Conservation (phyloP, 1,284 basidiomycete species). For the Flammula alnicola region DNA sequence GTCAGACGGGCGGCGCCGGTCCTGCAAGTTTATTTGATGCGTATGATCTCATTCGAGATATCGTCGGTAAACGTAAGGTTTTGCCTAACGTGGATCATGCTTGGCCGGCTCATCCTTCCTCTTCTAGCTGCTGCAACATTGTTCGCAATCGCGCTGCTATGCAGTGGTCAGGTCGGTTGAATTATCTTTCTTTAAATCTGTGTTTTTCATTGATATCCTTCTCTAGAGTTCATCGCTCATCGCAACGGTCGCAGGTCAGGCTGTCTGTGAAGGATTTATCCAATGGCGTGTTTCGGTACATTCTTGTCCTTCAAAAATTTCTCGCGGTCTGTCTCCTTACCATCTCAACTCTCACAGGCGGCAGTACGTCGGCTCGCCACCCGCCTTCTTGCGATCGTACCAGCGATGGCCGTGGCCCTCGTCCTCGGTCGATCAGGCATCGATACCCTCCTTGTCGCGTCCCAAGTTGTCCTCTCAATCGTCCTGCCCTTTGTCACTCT, state of each 20-base stretch:
- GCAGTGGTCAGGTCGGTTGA: constrained; percentile 69
- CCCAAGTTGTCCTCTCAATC: constrained; percentile 88
- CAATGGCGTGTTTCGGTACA: constrained; percentile 86
- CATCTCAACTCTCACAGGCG: constrained; percentile 52
- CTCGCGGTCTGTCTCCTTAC: constrained; percentile 8
- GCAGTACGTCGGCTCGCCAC: constrained; percentile 84
- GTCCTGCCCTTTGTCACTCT: constrained; percentile 88
- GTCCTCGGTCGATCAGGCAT: constrained; percentile 79
- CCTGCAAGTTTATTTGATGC: constrained; percentile 85
- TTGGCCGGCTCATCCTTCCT: not conserved
- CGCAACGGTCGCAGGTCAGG: constrained; percentile 91
- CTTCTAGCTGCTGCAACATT: constrained; percentile 70
- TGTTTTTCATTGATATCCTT: constrained; percentile 1
- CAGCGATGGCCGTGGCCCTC: constrained; percentile 81
- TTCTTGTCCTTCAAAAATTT: constrained; percentile 16
- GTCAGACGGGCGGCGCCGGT: constrained; percentile 31
- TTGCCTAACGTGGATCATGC: not conserved
- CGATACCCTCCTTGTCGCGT: constrained; percentile 82
- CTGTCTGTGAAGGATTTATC: constrained; percentile 94
- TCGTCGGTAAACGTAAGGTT: constrained; percentile 69
- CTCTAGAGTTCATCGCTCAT: constrained; percentile 86
- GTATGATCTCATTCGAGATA: constrained; percentile 68
- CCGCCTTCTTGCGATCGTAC: constrained; percentile 85
- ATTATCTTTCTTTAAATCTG: not conserved
- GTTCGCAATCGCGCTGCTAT: constrained; percentile 86